Evolutionary conservation across 306 rosid species (phyloP).

Genomic region (Arachis hypogaea): DNA sequence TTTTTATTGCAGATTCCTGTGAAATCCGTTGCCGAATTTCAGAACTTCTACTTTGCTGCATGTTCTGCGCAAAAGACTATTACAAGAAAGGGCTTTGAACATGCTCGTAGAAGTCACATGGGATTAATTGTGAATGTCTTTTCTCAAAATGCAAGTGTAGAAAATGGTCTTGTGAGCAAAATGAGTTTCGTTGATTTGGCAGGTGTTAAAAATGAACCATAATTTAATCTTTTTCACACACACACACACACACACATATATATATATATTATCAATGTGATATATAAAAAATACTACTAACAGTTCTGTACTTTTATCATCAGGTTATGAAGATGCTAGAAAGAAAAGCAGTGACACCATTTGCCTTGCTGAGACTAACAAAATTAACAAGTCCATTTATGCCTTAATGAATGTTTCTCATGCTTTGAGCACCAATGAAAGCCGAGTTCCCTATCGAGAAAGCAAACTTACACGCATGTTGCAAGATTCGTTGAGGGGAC

Average conservation of each 20-base stretch:
- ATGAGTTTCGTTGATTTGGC: conserved; percentile 88
- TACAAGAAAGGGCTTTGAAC: conserved; percentile 54
- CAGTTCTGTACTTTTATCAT: conserved; percentile 24
- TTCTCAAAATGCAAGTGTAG: conserved; percentile 38
- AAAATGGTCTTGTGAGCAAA: conserved; percentile 52
- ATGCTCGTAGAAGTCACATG: conserved; percentile 58
- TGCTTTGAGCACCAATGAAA: conserved; percentile 62
- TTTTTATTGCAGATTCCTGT: conserved; percentile 59
- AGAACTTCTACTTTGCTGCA: conserved; percentile 51
- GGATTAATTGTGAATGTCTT: conserved; percentile 71
- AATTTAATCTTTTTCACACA: neutral
- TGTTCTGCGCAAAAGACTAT: conserved; percentile 53
- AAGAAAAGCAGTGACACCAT: conserved; percentile 55
- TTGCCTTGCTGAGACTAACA: conserved; percentile 57
- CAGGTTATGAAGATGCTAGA: conserved; percentile 84
- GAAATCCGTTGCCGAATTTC: conserved; percentile 66
- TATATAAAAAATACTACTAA: conserved; percentile 20
- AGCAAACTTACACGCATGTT: conserved; percentile 88
- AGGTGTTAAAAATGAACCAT: conserved; percentile 50
- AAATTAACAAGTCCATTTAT: conserved; percentile 72
- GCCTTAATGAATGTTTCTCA: conserved; percentile 69
- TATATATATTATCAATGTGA: neutral
- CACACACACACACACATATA: too few relatives aligned
- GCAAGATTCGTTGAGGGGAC: conserved; percentile 76
- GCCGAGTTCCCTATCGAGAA: conserved; percentile 80